Evolutionary conservation across 2,329 filamentous ascomycete genomes (phyloP), one percentile per base, ranked within the genome.

Genomic region (Ilyonectria robusta): DNA sequence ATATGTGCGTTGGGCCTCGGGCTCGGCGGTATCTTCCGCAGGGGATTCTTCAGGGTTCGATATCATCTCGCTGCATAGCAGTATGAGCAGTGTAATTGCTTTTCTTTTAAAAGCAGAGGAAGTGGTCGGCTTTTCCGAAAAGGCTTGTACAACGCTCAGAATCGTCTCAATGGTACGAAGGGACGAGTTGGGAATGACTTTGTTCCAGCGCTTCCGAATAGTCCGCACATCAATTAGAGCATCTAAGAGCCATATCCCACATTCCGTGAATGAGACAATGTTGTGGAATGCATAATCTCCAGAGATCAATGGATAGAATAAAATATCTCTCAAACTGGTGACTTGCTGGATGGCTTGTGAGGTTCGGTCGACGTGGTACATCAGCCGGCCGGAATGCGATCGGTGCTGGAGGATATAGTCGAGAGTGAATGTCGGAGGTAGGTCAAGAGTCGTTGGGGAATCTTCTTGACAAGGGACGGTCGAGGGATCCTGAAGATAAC

Each of bases 161-260:
- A 79, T 76, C 44, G 75, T 78, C 46, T 82, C 78, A 4, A 87
- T 73, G 2, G 83, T 70, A 10, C 78, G 68, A 9, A 81, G 71
- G 4, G 83, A 72, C 21, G 79, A 78, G 42, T 70, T 74, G 17
- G 75, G 75, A 61, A 73, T 72, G 51, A 72, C 42, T 44, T 74
- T 59, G 42, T 79, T 78, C 78, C 84, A 82, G 68, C 77, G 76
- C 33, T 78, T 80, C 64, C 84, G 82, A 11, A 80, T 74, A 21
- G 79, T 73, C 56, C 83, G 80, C 33, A 88, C 75, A 47, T 82
- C 80, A 40, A 84, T 78, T 68, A 84, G 77, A 7, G 81, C 81
- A 72, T 89, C 87, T 65, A 88, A 76, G 13, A 88, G 76, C 86
- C 86, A 88, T 13, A 83, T 80, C 0, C 81, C 75, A 64, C 80